phyloP scores from a whole-genome alignment of 768 basidiomycete genomes.

The Lactifluus subvellereus region DNA sequence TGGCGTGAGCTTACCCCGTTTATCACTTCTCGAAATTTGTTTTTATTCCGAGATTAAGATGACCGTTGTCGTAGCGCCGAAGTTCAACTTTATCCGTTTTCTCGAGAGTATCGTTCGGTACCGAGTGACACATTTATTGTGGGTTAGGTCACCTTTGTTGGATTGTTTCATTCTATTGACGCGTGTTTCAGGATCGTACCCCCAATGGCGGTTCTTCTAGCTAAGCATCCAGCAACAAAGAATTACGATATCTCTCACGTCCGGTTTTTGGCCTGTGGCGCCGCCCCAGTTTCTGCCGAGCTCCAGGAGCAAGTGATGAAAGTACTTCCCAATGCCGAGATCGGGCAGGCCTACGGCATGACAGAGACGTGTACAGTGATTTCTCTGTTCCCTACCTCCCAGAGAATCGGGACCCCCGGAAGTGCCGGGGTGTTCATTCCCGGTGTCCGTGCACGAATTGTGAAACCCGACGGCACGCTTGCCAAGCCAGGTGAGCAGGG shows the following conservation, averaged over 20 bases:
- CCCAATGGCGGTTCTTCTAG: conserved; percentile 29
- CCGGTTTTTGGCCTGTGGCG: conserved; percentile 28
- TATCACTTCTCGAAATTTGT: background rate
- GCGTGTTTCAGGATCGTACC: conserved; percentile 24
- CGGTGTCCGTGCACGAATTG: conserved; percentile 44
- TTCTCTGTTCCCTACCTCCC: conserved; percentile 42
- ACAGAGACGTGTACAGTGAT: conserved; percentile 57
- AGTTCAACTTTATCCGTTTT: conserved; percentile 31
- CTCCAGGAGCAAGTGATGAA: conserved; percentile 38
- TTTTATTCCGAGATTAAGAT: conserved; percentile 16
- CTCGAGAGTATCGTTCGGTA: conserved; percentile 32
- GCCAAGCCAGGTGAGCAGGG: conserved; percentile 51
- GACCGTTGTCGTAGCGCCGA: conserved; percentile 29
- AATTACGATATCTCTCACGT: conserved; percentile 29
- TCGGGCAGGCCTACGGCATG: conserved; percentile 63
- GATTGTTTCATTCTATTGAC: background rate
- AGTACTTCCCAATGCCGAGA: conserved; percentile 46
- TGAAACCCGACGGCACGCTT: conserved; percentile 48
- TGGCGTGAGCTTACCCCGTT: conserved; percentile 21
- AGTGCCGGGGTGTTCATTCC: conserved; percentile 42
- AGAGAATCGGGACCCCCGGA: conserved; percentile 47
- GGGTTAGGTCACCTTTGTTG: background rate
- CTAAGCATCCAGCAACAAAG: conserved; percentile 29
- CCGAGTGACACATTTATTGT: conserved; percentile 28
- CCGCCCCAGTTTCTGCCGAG: conserved; percentile 33